These are phyloP conservation scores for Diaporthe helianthi DNA, from an alignment of 2,329 filamentous ascomycete genomes.

Conservation along the genomic window DNA sequence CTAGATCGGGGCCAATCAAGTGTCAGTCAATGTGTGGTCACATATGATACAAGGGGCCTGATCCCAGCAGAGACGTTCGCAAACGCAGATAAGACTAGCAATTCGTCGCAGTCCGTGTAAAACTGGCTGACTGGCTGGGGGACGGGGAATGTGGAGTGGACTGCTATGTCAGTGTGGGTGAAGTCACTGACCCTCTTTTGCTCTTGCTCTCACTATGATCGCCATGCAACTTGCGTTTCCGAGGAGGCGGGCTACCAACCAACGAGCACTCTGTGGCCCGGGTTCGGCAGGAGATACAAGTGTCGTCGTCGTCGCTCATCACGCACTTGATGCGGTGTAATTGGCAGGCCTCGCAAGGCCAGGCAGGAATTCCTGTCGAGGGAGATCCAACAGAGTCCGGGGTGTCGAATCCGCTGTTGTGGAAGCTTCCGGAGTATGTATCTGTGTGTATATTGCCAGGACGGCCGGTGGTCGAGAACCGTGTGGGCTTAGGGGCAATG, in stretches of 20 bases:
- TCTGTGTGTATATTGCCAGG: constrained; percentile 59
- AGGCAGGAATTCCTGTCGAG: constrained; percentile 50
- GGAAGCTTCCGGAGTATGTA: constrained; percentile 57
- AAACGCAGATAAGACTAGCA: constrained; percentile 18
- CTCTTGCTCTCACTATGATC: constrained; percentile 66
- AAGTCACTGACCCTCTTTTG: constrained; percentile 72
- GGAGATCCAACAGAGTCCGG: constrained; percentile 53
- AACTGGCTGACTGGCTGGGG: constrained; percentile 7
- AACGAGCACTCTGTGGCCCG: constrained; percentile 82
- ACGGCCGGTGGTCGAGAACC: constrained; percentile 50
- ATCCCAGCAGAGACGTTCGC: constrained; percentile 23
- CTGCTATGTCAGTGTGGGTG: constrained; percentile 10
- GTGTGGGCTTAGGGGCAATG: constrained; percentile 67
- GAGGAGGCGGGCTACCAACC: constrained; percentile 75
- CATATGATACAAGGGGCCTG: constrained; percentile 12
- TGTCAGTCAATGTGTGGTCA: constrained; percentile 48
- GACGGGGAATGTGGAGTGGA: constrained; percentile 22
- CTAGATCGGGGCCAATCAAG: constrained; percentile 57
- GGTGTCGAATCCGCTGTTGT: constrained; percentile 54
- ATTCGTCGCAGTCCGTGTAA: constrained; percentile 22
- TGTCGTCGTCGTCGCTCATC: constrained; percentile 72
- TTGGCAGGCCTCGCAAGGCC: constrained; percentile 77
- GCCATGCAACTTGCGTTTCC: constrained; percentile 80
- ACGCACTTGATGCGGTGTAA: constrained; percentile 79
- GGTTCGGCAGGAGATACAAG: constrained; percentile 79